phyloP scores from a whole-genome alignment of 148 eudicot species.

The Chenopodium quinoa region DNA sequence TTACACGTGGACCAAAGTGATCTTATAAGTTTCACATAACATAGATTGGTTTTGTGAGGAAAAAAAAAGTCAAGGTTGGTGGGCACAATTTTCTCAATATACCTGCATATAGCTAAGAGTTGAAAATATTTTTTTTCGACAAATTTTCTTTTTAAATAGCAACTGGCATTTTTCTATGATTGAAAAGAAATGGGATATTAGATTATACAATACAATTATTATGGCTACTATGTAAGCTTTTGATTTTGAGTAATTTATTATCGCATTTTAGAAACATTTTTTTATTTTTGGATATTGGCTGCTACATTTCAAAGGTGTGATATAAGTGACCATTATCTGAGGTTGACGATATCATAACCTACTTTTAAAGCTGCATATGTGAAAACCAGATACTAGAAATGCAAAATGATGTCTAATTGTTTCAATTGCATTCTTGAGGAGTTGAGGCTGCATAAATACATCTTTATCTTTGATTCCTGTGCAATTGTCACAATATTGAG shows the following conservation, averaged over 20 bases:
- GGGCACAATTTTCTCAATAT: too few relatives aligned
- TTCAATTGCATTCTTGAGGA: not conserved
- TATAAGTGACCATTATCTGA: not conserved
- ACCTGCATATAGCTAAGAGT: too few relatives aligned
- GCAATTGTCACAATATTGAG: not conserved
- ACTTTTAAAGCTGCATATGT: not conserved
- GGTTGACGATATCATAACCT: not conserved
- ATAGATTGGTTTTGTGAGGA: too few relatives aligned
- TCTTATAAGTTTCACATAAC: too few relatives aligned
- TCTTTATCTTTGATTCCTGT: not conserved
- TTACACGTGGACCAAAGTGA: too few relatives aligned
- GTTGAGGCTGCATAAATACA: not conserved
- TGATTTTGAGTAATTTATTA: too few relatives aligned
- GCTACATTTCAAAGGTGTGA: not conserved
- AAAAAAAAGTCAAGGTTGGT: too few relatives aligned
- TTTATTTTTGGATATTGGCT: not conserved
- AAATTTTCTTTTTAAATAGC: not conserved
- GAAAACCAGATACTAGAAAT: not conserved
- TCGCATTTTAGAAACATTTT: not conserved
- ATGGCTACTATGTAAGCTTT: not conserved
- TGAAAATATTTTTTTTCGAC: too few relatives aligned
- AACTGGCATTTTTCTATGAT: not conserved
- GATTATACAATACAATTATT: not conserved
- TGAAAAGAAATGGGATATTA: not conserved
- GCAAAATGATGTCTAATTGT: not conserved